A percentile compares a stretch with the other conserved stretches of the same genome.
Conservation (phyloP, 2,329 filamentous ascomycete species). For the Arachnopeziza araneosa region DNA sequence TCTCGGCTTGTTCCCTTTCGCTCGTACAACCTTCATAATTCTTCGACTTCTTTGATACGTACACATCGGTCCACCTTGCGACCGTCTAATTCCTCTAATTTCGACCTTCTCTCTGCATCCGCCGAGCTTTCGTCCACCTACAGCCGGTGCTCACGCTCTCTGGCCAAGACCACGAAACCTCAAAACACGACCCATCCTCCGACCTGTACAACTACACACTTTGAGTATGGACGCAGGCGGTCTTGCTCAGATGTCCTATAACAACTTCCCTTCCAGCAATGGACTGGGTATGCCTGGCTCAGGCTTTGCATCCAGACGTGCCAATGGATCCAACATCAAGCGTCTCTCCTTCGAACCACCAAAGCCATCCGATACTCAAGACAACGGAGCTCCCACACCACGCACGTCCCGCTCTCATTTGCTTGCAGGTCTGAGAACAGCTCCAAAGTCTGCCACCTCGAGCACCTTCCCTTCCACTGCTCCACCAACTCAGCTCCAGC, state of each 20-base stretch:
- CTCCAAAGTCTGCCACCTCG: constrained; percentile 77
- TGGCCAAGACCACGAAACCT: constrained; percentile 6
- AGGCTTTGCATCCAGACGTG: constrained; percentile 76
- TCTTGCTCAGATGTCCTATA: constrained; percentile 99
- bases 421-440: constrained; percentile 86
- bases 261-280: constrained; percentile 65
- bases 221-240: constrained; percentile 82
- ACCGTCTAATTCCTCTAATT: constrained; percentile 29
- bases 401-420: constrained; percentile 93
- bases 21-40: constrained; percentile 26
- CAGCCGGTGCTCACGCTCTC: constrained; percentile 17
- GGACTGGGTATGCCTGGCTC: constrained; percentile 70
- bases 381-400: constrained; percentile 70
- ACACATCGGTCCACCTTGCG: constrained; percentile 23
- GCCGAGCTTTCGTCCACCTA: constrained; percentile 17
- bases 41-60: constrained; percentile 19
- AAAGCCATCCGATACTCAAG: constrained; percentile 63
- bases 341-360: constrained; percentile 72
- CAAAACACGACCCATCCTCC: neutral
- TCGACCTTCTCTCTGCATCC: constrained; percentile 15
- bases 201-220: constrained; percentile 23
- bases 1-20: constrained; percentile 27
- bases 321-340: constrained; percentile 81
- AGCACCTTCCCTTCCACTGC: constrained; percentile 64
- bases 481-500: constrained; percentile 49